phyloP scores from a whole-genome alignment of 1,284 basidiomycete species.

The Schizopora paradoxa region DNA sequence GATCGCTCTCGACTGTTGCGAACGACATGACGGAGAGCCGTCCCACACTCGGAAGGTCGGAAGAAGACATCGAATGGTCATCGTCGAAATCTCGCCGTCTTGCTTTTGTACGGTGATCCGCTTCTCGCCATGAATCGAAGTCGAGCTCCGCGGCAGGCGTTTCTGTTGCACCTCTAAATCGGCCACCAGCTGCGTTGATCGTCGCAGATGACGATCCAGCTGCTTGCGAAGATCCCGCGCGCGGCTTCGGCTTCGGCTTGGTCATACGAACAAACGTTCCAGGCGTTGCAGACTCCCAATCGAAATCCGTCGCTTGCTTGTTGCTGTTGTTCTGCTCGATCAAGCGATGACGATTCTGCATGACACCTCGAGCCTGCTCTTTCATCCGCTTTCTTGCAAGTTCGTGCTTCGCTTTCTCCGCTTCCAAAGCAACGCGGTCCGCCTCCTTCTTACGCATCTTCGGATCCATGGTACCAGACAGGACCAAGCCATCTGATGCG shows the following conservation, averaged over 20 bases:
- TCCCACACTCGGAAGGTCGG: slow-evolving; percentile 69
- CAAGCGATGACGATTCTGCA: slow-evolving; percentile 84
- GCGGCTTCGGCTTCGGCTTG: slow-evolving; percentile 35
- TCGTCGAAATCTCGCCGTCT: slow-evolving; percentile 81
- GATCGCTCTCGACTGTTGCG: slow-evolving; percentile 77
- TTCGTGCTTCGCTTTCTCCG: slow-evolving; percentile 82
- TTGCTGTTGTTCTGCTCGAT: slow-evolving; percentile 53
- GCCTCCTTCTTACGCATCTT: slow-evolving; percentile 92
- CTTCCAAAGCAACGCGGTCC: slow-evolving; percentile 77
- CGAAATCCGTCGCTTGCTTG: slow-evolving; percentile 44
- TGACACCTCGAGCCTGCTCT: slow-evolving; percentile 92
- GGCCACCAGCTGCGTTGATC: slow-evolving; percentile 53
- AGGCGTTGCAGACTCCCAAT: slow-evolving; percentile 47
- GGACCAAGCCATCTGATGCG: slow-evolving; percentile 29
- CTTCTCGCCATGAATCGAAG: slow-evolving; percentile 41
- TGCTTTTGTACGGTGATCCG: slow-evolving; percentile 67
- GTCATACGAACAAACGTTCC: slow-evolving; percentile 37
- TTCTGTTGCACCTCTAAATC: slow-evolving; percentile 32
- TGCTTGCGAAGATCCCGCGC: slow-evolving; percentile 23
- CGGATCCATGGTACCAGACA: slow-evolving; percentile 50
- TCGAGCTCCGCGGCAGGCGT: slow-evolving; percentile 14
- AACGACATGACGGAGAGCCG: slow-evolving; percentile 72
- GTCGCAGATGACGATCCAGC: slow-evolving; percentile 34
- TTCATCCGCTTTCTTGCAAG: slow-evolving; percentile 67
- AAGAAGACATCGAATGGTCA: slow-evolving; percentile 86